Evolutionary conservation across 208 protist species (phyloP).

Genomic region (Acanthamoeba triangularis): DNA sequence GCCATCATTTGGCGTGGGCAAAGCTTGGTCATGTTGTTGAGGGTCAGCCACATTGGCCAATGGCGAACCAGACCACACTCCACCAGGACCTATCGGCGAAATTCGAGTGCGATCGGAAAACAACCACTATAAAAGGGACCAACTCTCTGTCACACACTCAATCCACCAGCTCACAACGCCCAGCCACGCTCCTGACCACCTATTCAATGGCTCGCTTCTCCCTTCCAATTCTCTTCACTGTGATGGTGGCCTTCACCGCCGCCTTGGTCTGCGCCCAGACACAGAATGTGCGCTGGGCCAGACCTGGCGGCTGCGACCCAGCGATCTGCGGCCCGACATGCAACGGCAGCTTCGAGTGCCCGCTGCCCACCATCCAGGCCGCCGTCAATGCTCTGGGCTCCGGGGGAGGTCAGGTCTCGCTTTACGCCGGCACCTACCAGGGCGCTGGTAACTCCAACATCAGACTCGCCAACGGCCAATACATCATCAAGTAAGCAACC

Average conservation of each 20-base stretch:
- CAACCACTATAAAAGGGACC: too few relatives aligned
- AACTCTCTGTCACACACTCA: too few relatives aligned
- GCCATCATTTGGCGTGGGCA: too few relatives aligned
- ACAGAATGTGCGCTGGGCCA: neutral
- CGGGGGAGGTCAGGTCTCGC: neutral
- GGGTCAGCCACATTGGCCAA: too few relatives aligned
- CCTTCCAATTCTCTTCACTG: too few relatives aligned
- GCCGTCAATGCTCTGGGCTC: neutral
- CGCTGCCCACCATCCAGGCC: neutral
- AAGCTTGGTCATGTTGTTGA: too few relatives aligned
- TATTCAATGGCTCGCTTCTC: too few relatives aligned
- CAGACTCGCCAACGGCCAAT: neutral
- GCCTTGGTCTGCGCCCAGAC: neutral
- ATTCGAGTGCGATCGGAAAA: too few relatives aligned
- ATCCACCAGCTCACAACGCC: too few relatives aligned
- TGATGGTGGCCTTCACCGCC: neutral
- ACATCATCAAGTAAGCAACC: neutral
- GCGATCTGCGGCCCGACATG: neutral
- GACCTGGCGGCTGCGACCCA: neutral
- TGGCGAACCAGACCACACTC: too few relatives aligned
- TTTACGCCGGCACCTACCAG: neutral
- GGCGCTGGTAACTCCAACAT: neutral
- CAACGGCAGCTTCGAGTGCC: constrained; percentile 38
- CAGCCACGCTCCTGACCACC: too few relatives aligned
- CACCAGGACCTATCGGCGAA: too few relatives aligned